A percentile compares a stretch with the other conserved stretches of the same genome.
These are phyloP conservation scores for Brassica nigra DNA, from an alignment of 345 rosid species.

Conservation along the genomic window DNA sequence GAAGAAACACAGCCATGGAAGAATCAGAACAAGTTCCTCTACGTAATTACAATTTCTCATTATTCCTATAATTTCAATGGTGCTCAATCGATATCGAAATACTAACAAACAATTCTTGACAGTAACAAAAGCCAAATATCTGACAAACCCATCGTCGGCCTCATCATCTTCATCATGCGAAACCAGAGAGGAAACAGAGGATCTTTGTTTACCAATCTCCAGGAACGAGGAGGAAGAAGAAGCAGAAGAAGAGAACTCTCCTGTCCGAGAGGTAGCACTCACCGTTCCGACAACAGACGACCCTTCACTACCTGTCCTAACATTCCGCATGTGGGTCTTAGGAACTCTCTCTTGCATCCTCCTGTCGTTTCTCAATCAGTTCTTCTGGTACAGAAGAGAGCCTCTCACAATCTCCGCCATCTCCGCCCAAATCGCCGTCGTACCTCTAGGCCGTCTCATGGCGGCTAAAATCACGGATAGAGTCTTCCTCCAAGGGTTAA, in stretches of 20 bases:
- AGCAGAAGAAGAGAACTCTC: constrained; percentile 62
- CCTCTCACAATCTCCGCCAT: constrained; percentile 89
- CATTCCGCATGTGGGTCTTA: constrained; percentile 96
- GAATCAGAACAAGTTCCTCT: constrained; percentile 45
- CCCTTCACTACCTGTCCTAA: constrained; percentile 77
- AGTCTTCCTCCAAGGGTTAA: constrained; percentile 64
- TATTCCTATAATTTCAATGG: neutral
- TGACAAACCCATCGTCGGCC: constrained; percentile 6
- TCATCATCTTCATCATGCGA: constrained; percentile 39
- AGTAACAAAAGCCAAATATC: constrained; percentile 29
- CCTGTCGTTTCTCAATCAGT: constrained; percentile 87
- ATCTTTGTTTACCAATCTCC: constrained; percentile 22
- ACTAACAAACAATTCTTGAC: constrained; percentile 10
- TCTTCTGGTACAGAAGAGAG: constrained; percentile 95
- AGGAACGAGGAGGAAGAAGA: neutral
- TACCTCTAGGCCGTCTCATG: constrained; percentile 90
- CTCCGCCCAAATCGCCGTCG: constrained; percentile 95
- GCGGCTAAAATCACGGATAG: constrained; percentile 73
- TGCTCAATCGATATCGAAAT: neutral
- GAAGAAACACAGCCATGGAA: constrained; percentile 31
- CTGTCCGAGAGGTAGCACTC: constrained; percentile 83
- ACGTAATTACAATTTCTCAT: constrained; percentile 8
- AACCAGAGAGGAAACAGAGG: constrained; percentile 32
- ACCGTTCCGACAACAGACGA: constrained; percentile 92
- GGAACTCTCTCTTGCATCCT: constrained; percentile 75